Base-by-base conservation (phyloP, 2,329 filamentous ascomycete species). In the Aaosphaeria arxii region DNA sequence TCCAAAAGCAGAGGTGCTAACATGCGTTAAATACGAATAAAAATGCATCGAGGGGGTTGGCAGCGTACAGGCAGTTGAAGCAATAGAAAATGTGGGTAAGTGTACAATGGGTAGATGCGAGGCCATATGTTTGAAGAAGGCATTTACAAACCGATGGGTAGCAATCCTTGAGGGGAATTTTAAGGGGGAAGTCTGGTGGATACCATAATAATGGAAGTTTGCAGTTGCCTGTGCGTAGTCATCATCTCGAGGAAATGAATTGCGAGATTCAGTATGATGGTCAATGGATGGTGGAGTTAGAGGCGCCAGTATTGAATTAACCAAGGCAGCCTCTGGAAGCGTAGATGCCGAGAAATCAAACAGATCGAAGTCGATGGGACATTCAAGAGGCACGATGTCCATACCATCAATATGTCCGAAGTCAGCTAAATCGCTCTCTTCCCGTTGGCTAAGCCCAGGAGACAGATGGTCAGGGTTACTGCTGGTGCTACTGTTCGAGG, bases 1-100 rank as follows among this genome's bases (percentile, higher is more conserved):
- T 42, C 45, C 11, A 46, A 6, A 6, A 46, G 39, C 28, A 46
- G 29, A 32, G 45, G 45, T 5, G 38, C 45, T 46, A 30, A 35
- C 7, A 24, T 30, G 2, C n/a, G 33, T 36, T n/a, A 36, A 24
- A 24, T 24, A 24, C 17, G 17, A 24, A 36, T 36, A 36, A 36
- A 9, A 9, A 36, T 2, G 7, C n/a, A 9, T n/a, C n/a, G 33
- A 36, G 9, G 7, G n/a, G 33, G n/a, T 9, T 9, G 33, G 9
- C 7, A 9, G n/a, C 33, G n/a, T 36, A 36, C 33, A 9, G n/a
- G 33, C 33, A 9, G 33, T n/a, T 9, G 33, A 36, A 9, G 33
- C 33, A n/a, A 36, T 36, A 9, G 33, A 36, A n/a, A 36, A 36
- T 9, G 33, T 36, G 7, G 33, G 33, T n/a, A 9, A n/a, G n/a